Percentiles rank a stretch among this genome's conserved stretches.
These are phyloP conservation scores for Eucalyptus marginata DNA, from an alignment of 345 rosid species.

Conservation along the genomic window DNA sequence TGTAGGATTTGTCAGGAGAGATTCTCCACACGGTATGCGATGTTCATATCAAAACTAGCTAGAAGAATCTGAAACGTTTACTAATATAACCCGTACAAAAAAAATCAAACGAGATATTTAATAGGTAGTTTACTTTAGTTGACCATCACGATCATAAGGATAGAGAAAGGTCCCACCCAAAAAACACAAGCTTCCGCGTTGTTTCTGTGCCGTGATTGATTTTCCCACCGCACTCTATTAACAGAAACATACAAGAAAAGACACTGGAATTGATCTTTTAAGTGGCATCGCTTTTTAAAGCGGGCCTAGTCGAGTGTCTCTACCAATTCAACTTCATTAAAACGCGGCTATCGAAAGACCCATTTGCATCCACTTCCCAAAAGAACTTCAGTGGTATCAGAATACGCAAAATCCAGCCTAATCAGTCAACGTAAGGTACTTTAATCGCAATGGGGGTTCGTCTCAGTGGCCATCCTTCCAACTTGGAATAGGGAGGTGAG, in stretches of 20 bases:
- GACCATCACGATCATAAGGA: not conserved
- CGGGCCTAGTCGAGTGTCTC: not conserved
- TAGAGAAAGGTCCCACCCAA: not conserved
- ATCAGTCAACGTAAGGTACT: not conserved
- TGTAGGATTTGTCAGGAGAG: not conserved
- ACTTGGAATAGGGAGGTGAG: too few species aligned
- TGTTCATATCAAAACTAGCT: not conserved
- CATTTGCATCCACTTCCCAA: not conserved
- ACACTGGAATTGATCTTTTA: not conserved
- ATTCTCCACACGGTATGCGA: not conserved
- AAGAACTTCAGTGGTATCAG: not conserved
- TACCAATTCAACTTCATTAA: not conserved
- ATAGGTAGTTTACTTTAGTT: not conserved
- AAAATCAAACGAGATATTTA: not conserved
- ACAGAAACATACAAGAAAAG: not conserved
- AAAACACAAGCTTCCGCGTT: not conserved
- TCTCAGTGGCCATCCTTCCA: too few species aligned
- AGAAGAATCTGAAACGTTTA: not conserved
- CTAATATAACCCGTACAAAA: not conserved
- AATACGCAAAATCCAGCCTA: not conserved
- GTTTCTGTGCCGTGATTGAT: not conserved
- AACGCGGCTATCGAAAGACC: not conserved
- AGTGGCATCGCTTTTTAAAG: not conserved
- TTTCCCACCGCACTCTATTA: fast-evolving
- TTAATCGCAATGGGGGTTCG: too few species aligned